Base-by-base conservation (phyloP, 106 monocot genomes). In the Dioscorea dumetorum region DNA sequence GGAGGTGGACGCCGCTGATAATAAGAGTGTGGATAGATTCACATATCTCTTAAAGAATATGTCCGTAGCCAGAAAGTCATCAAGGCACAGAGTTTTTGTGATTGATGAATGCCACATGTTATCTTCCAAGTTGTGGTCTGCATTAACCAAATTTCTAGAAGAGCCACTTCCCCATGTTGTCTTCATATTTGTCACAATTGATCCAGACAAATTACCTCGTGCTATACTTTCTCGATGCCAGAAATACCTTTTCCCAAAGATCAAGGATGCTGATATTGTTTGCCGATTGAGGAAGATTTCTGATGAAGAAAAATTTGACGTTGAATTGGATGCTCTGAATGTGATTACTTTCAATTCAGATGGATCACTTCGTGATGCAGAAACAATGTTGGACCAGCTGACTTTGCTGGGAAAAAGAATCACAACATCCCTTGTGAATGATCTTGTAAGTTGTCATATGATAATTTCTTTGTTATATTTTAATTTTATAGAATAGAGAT, bases 341-440 rank as follows among this genome's bases (percentile, higher is more conserved):
- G 68, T 86, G 22, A 86, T 90, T 71, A 83, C 90, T 70, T 28
- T 74, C 53, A 90, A 83, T 66, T 86, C 86, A 12, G 73, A 86
- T 72, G 90, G 90, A 65, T 90, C 90, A 71, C 83, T 86, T 58
- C 62, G 76, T 22, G 86, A 90, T 85, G 90, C 90, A 41, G 90
- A 86, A 79, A 86, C 73, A 34, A 81, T 86, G 73, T 69, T 90
- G 23, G 83, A 86, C 11, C 83, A 90, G 70, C 23, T 86, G 34
- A 81, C 76, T 71, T 81, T 86, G 58, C 70, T 86, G 60, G 82
- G 90, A 18, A 86, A 74, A 68, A 79, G 35, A 79, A 83, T 90
- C 22, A 86, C 90, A 3, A 57, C 78, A 24, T 76, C 83, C 24
- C 86, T 81, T 70, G 90, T 86, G 19, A 78, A 81, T 74, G 86